phyloP scores from a whole-genome alignment of 2,329 filamentous ascomycete species.

The Ilyonectria mors-panacis region DNA sequence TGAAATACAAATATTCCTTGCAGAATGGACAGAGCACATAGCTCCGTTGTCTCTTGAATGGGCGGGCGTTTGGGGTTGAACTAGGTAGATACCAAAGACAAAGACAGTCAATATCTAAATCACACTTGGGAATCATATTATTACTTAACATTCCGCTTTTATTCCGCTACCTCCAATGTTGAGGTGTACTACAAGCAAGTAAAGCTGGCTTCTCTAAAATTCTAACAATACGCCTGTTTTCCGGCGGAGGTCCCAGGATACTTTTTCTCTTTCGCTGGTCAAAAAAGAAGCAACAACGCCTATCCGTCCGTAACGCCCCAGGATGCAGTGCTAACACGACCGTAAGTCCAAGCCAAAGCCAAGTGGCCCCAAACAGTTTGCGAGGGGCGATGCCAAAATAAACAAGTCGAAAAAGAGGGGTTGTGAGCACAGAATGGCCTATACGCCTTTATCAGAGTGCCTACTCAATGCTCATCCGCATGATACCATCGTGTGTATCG shows the following conservation, averaged over 20 bases:
- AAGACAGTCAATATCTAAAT: slow-evolving; percentile 33
- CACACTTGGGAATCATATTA: slow-evolving; percentile 23
- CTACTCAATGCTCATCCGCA: slow-evolving; percentile 97
- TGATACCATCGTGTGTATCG: slow-evolving; percentile 94
- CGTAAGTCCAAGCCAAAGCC: not conserved
- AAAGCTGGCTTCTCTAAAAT: slow-evolving; percentile 29
- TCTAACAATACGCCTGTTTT: slow-evolving; percentile 6
- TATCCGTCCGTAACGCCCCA: slow-evolving; percentile 38
- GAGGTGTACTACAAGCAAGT: slow-evolving; percentile 35
- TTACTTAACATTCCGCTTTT: slow-evolving; percentile 21
- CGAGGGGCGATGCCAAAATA: not conserved
- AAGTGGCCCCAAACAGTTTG: not conserved
- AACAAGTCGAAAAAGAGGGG: not conserved
- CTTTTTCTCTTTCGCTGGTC: not conserved
- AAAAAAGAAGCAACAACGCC: slow-evolving; percentile 24
- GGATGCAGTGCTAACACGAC: slow-evolving; percentile 34
- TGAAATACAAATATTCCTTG: slow-evolving; percentile 31
- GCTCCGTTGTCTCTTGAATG: slow-evolving; percentile 25
- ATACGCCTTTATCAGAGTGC: not conserved
- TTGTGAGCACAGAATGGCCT: not conserved
- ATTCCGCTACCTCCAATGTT: slow-evolving; percentile 17
- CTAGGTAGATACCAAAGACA: slow-evolving; percentile 44
- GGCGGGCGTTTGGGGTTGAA: slow-evolving; percentile 44
- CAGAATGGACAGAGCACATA: slow-evolving; percentile 16
- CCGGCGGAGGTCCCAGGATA: slow-evolving; percentile 10